Evolutionary conservation across 2,329 filamentous ascomycete genomes (phyloP).

Genomic region (Diaporthe citri): DNA sequence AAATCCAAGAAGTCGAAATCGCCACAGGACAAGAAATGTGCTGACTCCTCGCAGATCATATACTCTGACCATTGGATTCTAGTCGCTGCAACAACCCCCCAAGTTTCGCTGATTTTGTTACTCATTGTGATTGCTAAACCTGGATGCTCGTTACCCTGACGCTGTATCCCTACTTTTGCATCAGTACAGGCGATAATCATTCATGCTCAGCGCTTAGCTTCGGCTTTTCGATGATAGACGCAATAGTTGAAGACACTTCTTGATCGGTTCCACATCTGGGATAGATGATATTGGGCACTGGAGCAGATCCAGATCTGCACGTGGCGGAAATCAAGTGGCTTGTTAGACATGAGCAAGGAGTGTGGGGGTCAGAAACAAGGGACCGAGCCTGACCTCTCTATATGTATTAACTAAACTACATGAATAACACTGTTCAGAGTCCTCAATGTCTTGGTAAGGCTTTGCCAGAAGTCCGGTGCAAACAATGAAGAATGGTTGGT

Average conservation of each 20-base stretch:
- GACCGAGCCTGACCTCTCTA: not conserved
- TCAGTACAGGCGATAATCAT: not conserved
- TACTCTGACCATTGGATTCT: not conserved
- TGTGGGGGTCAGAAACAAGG: not conserved
- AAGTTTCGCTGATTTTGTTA: not conserved
- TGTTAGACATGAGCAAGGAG: not conserved
- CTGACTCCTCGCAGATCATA: not conserved
- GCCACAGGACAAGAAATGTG: not conserved
- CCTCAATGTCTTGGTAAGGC: not conserved
- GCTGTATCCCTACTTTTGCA: not conserved
- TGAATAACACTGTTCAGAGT: not conserved
- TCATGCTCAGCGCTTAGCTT: not conserved
- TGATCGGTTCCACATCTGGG: not conserved
- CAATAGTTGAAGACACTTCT: not conserved
- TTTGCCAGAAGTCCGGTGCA: not conserved
- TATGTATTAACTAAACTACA: not conserved
- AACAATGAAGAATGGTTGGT: not conserved
- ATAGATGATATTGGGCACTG: too few species aligned
- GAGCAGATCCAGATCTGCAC: not conserved
- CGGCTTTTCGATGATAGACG: not conserved
- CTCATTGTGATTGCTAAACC: not conserved
- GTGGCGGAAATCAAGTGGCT: not conserved
- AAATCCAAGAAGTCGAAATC: not conserved
- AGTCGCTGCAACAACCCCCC: not conserved
- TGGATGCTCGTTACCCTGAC: not conserved